Evolutionary conservation across 768 basidiomycete species (phyloP).

Genomic region (Termitomyces sp.): DNA sequence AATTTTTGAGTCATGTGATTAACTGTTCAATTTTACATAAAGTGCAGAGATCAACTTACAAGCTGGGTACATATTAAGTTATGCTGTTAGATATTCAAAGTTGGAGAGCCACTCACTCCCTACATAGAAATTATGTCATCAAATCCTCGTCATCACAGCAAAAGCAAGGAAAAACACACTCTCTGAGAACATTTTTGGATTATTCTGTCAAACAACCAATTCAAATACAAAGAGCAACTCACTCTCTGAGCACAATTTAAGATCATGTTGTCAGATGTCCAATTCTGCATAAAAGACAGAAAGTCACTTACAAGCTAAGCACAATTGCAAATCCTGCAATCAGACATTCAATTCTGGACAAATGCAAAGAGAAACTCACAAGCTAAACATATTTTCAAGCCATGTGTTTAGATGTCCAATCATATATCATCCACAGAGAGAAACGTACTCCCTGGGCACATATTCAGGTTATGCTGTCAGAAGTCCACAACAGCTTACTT

Average conservation of each 20-base stretch:
- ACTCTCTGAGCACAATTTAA: neutral
- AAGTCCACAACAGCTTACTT: neutral
- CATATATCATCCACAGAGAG: neutral
- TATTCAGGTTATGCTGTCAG: neutral
- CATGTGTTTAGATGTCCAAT: neutral
- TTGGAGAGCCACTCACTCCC: neutral
- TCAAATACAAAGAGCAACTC: neutral
- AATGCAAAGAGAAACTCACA: neutral
- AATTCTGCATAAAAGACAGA: neutral
- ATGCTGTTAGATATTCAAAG: neutral
- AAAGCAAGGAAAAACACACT: neutral
- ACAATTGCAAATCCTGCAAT: neutral
- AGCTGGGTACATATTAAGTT: neutral
- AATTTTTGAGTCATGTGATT: neutral
- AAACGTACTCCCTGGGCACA: neutral
- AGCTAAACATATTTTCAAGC: neutral
- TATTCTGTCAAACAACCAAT: neutral
- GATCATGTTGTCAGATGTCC: neutral
- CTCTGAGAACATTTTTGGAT: neutral
- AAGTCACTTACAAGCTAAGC: neutral
- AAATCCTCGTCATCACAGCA: neutral
- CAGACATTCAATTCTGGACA: neutral
- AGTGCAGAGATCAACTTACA: neutral
- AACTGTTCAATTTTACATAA: neutral
- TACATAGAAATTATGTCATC: neutral